These are phyloP conservation scores for Gaultheria prostrata DNA, from an alignment of 148 eudicot species.

Conservation along the genomic window DNA sequence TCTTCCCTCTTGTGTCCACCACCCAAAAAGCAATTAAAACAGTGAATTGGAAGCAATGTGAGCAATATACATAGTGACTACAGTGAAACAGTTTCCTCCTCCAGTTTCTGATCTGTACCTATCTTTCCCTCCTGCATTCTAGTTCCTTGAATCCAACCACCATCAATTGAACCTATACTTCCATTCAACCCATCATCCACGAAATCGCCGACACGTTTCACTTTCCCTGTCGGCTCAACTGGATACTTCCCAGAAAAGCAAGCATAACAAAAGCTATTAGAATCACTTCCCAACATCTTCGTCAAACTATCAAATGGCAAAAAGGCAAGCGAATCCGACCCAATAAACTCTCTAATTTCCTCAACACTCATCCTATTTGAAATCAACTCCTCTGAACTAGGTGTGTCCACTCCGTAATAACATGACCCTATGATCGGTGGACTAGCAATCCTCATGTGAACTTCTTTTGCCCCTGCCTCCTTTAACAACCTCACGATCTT, in stretches of 20 bases:
- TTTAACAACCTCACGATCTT: slow-evolving; percentile 78
- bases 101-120: not conserved
- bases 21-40: not conserved
- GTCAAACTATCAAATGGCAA: slow-evolving; percentile 57
- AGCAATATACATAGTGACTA: not conserved
- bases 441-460: slow-evolving; percentile 83
- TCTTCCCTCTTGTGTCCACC: not conserved
- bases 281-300: slow-evolving; percentile 49
- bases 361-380: slow-evolving; percentile 74
- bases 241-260: slow-evolving; percentile 86
- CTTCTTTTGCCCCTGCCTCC: slow-evolving; percentile 75
- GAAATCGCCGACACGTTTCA: slow-evolving; percentile 59
- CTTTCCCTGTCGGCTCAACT: slow-evolving; percentile 55
- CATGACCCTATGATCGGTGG: slow-evolving; percentile 68
- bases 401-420: slow-evolving; percentile 92
- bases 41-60: not conserved
- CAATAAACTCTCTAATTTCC: slow-evolving; percentile 49
- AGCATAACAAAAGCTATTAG: slow-evolving; percentile 67
- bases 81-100: slow-evolving; percentile 12
- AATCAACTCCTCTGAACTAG: slow-evolving; percentile 77
- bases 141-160: slow-evolving; percentile 35
- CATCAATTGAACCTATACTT: slow-evolving; percentile 29
- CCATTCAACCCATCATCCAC: slow-evolving; percentile 44
- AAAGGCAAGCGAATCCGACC: slow-evolving; percentile 81
- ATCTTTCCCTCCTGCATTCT: slow-evolving; percentile 28